Evolutionary conservation across 352 stramenopile species (phyloP).

Genomic region (Phytophthora sansomeana): DNA sequence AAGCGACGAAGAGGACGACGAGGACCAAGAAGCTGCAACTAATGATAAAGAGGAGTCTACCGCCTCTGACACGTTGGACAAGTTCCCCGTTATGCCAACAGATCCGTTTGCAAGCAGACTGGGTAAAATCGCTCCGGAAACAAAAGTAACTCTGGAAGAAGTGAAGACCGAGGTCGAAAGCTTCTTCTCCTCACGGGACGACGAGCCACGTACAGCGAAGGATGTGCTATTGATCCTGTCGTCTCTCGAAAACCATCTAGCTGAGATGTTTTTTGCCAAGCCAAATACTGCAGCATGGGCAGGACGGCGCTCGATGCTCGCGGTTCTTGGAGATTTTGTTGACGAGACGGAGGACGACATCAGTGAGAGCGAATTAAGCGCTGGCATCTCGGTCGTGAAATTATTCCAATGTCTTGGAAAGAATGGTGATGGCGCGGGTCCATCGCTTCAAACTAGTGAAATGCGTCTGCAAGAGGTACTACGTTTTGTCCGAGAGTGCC

Average conservation of each 20-base stretch:
- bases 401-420: slow-evolving; percentile 12
- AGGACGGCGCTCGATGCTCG: slow-evolving; percentile 32
- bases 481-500: slow-evolving; percentile 41
- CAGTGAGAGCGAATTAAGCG: slow-evolving; percentile 6
- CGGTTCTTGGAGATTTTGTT: slow-evolving; percentile 31
- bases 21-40: slow-evolving; percentile 1
- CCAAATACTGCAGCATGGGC: slow-evolving; percentile 20
- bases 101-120: slow-evolving; percentile 27
- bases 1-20: slow-evolving; percentile 57
- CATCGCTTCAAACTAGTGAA: slow-evolving; percentile 7
- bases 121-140: slow-evolving; percentile 21
- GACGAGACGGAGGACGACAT: slow-evolving; percentile 12
- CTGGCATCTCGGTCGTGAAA: slow-evolving; percentile 16
- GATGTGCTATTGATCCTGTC: slow-evolving; percentile 47
- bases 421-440: neutral
- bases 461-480: slow-evolving; percentile 29
- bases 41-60: slow-evolving; percentile 4
- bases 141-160: slow-evolving; percentile 33
- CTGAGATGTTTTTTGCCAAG: slow-evolving; percentile 28
- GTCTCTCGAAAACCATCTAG: slow-evolving; percentile 45
- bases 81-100: slow-evolving; percentile 34
- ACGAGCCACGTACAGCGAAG: slow-evolving; percentile 34
- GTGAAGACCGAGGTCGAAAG: slow-evolving; percentile 38
- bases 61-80: neutral
- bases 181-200: slow-evolving; percentile 33